Evolutionary conservation across 352 stramenopile genomes (phyloP).

Genomic region (Halophytophthora batemanensis): DNA sequence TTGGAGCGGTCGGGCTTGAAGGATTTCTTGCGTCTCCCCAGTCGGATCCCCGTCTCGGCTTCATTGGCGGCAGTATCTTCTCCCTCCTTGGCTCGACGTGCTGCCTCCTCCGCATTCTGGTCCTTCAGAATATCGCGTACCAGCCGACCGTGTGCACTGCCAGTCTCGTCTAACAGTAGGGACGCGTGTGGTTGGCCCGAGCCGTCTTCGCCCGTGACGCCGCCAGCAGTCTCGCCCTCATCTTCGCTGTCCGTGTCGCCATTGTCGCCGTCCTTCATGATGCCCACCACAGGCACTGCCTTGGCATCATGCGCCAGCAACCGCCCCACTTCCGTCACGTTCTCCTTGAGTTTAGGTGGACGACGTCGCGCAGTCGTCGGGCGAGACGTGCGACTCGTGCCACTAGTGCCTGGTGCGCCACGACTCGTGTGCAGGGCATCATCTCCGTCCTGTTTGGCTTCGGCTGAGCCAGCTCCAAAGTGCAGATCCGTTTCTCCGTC

Average conservation of each 20-base stretch:
- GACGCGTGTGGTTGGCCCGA: slow-evolving; percentile 28
- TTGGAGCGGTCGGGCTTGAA: slow-evolving; percentile 80
- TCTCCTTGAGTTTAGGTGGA: slow-evolving; percentile 87
- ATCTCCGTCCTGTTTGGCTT: slow-evolving; percentile 36
- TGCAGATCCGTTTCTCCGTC: slow-evolving; percentile 42
- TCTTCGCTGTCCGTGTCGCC: slow-evolving; percentile 70
- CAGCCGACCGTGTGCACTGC: slow-evolving; percentile 55
- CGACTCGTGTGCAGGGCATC: slow-evolving; percentile 11
- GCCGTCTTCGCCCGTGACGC: slow-evolving; percentile 16
- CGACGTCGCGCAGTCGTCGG: slow-evolving; percentile 83
- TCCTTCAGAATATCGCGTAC: slow-evolving; percentile 86
- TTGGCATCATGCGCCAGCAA: slow-evolving; percentile 79
- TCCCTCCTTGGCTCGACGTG: slow-evolving; percentile 63
- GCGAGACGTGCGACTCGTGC: slow-evolving; percentile 65
- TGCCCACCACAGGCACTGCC: slow-evolving; percentile 60
- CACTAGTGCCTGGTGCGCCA: slow-evolving; percentile 44
- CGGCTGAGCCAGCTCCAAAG: slow-evolving; percentile 30
- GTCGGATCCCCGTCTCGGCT: slow-evolving; percentile 68
- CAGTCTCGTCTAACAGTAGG: slow-evolving; percentile 29
- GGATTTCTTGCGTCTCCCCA: slow-evolving; percentile 72
- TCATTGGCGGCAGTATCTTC: slow-evolving; percentile 58
- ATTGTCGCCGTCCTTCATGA: slow-evolving; percentile 85
- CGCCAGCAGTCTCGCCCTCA: slow-evolving; percentile 22
- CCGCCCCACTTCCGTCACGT: slow-evolving; percentile 73
- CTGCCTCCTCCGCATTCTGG: slow-evolving; percentile 64